Conservation (phyloP, 164 flowering plant species). For the grape (Vitis vinifera) region ASM3070453v1 NC_081812.1:20218001-20218500, state of each 20-base stretch:
- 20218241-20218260: not conserved
- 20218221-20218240: not conserved
- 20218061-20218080: constrained; percentile 93
- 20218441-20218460: too few relatives aligned
- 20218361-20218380: too few relatives aligned
- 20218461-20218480: too few relatives aligned
- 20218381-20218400: too few relatives aligned
- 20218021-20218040: constrained; percentile 80
- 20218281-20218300: too few relatives aligned
- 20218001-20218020: not conserved
- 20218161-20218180: not conserved
- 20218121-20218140: constrained; percentile 42
- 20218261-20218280: too few relatives aligned
- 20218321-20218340: too few relatives aligned
- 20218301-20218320: too few relatives aligned
- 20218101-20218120: constrained; percentile 76
- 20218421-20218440: too few relatives aligned
- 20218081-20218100: constrained; percentile 95
- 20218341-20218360: too few relatives aligned
- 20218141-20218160: not conserved
- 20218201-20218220: not conserved
- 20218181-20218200: not conserved
- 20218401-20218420: too few relatives aligned
- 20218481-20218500: too few relatives aligned
- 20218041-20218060: constrained; percentile 97